Base-by-base conservation (phyloP, 768 basidiomycete genomes). In the Tremella fuciformis region DNA sequence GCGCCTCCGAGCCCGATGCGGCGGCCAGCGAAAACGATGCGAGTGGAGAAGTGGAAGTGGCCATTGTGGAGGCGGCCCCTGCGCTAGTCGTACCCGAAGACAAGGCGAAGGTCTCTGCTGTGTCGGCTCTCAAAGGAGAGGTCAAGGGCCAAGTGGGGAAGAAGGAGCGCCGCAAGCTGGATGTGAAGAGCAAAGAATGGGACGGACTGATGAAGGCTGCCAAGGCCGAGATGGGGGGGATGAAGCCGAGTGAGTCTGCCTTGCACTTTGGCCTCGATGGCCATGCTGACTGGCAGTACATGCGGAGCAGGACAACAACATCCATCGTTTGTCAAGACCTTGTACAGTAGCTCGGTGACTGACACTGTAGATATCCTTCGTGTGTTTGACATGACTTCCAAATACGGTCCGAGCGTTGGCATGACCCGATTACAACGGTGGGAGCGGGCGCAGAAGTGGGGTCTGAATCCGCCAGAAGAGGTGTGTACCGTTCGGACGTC, bases 341-440 rank as follows among this genome's bases (percentile, higher is more conserved):
- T 88, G 85, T 41, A 40, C n/a, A n/a, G 56, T 24, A 46, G 24
- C 16, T 26, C 47, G 44, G 1, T 13, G 49, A 8, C 21, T 59
- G 47, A 8, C 18, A 16, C 50, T 15, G 1, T 49, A 67, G 67
- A 70, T 38, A 70, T 76, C 38, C 70, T 77, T 1, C 61, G 76
- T 15, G 70, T 73, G 0, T 77, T 77, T 54, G 76, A 77, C 54
- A 62, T 77, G 56, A 75, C 70, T 9, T 51, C 70, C 1, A 66
- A 69, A 38, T 76, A 71, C 55, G 75, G 74, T 7, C 77, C 75
- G 4, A 66, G 66, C 39, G 64, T 66, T 42, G 76, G 76, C 40
- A 64, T 78, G 54, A 83, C 85, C n/a, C 84, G 92, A 25, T 77
- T 94, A 13, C 85, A 92, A 61, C 81, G 93, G 39, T 97, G 91